Evolutionary conservation across 208 protist genomes (phyloP), one percentile per base, ranked within the genome.

Genomic region (Paratrypanosoma confusum): DNA sequence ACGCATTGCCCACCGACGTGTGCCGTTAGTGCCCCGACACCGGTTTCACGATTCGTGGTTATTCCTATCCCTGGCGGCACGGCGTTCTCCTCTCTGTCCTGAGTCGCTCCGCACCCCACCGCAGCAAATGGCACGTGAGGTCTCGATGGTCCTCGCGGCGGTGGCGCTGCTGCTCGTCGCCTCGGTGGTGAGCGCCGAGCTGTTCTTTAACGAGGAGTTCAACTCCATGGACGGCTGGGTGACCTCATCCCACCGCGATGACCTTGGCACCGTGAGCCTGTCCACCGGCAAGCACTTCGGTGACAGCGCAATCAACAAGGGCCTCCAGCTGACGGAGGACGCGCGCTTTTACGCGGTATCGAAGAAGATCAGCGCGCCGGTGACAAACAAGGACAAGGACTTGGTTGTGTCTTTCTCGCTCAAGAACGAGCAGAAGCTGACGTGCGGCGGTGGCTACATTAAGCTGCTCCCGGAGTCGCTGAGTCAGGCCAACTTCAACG

Each of bases 371-470:
- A 61, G 60, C 25, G 54, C 54, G 11, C 61, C 71, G 7, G 61
- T 95, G 25, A 60, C 47, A 5, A 96, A 96, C 69, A 58, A 88
- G 4, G 78, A 64, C 56, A 90, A 91, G 52, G 48, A 78, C 36
- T 43, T 96, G n/a, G 85, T 97, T 42, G 28, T 96, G 6, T 90
- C 90, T 41, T 96, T 83, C 71, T 82, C 78, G 8, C 66, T 96
- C 17, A 95, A 95, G 50, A 65, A 93, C 56, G 78, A 92, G 52
- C 82, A 96, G 51, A 55, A 71, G 5, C 41, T 95, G 13, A 72
- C 88, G 42, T 97, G 93, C 65, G 93, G 89, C 51, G 93, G 93
- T 44, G 74, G 73, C 36, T 97, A 97, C 77, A 67, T 96, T 22
- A 97, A 97, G 65, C 34, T 96, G 7, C 47, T 96, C n/a, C 81